These are phyloP conservation scores for Leccinum angustisporum DNA, from an alignment of 1,284 basidiomycete genomes.

Conservation along the genomic window DNA sequence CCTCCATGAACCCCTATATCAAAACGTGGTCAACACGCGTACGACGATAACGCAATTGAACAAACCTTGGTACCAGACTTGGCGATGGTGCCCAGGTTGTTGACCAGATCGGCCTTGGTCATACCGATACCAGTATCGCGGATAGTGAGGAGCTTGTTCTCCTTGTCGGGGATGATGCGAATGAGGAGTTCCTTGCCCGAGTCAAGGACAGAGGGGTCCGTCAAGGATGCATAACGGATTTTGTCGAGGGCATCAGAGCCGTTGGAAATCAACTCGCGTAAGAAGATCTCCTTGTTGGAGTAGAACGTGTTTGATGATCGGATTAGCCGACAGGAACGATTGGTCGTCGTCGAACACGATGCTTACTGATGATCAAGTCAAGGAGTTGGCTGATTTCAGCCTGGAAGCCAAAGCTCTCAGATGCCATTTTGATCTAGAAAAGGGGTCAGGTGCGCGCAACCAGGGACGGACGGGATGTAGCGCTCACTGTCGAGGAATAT, in stretches of 20 bases:
- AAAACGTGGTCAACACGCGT: conserved; percentile 12
- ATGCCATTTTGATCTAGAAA: conserved; percentile 53
- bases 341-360: neutral
- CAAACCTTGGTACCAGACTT: conserved; percentile 90
- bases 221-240: conserved; percentile 92
- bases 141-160: conserved; percentile 90
- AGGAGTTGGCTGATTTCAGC: conserved; percentile 96
- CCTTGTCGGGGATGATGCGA: conserved; percentile 92
- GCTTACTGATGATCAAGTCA: conserved; percentile 87
- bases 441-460: conserved; percentile 11
- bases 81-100: conserved; percentile 99
- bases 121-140: conserved; percentile 98
- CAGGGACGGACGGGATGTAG: neutral
- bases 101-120: conserved; percentile 98
- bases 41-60: conserved; percentile 2
- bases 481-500: conserved; percentile 22
- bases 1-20: conserved; percentile 92
- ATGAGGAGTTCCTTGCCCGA: conserved; percentile 89
- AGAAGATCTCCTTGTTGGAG: conserved; percentile 99
- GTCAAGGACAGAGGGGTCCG: conserved; percentile 87
- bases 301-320: conserved; percentile 83
- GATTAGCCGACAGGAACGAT: neutral
- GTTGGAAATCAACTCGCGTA: conserved; percentile 94
- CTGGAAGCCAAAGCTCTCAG: conserved; percentile 89
- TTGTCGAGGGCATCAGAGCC: conserved; percentile 95